phyloP scores from a whole-genome alignment of 2,329 filamentous ascomycete genomes.

The Talaromyces sp. region DNA sequence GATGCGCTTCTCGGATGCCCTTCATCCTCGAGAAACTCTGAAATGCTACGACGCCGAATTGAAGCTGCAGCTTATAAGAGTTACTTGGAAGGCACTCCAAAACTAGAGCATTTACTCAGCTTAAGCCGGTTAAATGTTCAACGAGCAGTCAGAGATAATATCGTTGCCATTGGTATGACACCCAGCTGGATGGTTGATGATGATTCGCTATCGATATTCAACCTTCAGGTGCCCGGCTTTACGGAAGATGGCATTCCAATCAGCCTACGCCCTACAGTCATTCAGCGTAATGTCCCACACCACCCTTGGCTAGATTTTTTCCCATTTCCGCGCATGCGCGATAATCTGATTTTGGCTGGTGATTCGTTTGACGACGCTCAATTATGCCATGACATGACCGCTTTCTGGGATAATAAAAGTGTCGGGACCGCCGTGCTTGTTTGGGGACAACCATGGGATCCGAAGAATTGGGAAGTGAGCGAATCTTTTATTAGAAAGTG shows the following conservation, averaged over 20 bases:
- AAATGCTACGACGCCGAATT: background rate
- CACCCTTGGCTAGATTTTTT: constrained; percentile 7
- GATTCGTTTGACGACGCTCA: constrained; percentile 13
- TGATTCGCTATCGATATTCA: constrained; percentile 3
- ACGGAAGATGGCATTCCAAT: background rate
- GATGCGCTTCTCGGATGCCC: background rate
- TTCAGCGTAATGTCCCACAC: constrained; percentile 1
- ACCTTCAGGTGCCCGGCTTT: background rate
- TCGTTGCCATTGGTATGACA: background rate
- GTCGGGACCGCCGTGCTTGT: constrained; percentile 16
- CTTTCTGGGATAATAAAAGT: background rate
- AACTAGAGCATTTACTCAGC: background rate
- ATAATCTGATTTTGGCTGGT: constrained; percentile 10
- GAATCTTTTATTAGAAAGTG: constrained; percentile 20
- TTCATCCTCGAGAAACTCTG: background rate
- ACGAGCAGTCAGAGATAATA: background rate
- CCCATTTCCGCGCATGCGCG: constrained; percentile 1
- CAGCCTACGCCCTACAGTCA: constrained; percentile 2
- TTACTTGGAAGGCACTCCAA: background rate
- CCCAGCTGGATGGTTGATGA: background rate
- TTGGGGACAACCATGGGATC: constrained; percentile 25
- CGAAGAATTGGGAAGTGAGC: constrained; percentile 22
- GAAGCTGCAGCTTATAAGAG: background rate
- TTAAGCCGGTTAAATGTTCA: background rate
- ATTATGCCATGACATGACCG: constrained; percentile 15